A percentile compares a stretch with the other conserved stretches of the same genome.
These are phyloP conservation scores for Triangularia verruculosa DNA, from an alignment of 2,329 filamentous ascomycete species.

Conservation along the genomic window DNA sequence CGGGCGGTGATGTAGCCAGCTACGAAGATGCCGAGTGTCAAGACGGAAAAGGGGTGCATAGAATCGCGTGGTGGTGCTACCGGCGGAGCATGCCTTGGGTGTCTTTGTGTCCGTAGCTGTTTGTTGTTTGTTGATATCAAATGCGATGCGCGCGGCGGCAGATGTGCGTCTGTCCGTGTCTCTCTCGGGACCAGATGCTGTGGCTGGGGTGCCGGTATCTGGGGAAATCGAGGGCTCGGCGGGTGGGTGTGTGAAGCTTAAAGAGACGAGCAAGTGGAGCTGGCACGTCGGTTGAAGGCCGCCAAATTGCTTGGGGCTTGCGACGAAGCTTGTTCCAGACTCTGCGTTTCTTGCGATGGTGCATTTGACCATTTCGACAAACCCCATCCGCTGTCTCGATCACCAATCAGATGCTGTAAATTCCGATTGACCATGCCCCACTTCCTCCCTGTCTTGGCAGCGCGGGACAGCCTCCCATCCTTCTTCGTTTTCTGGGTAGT, in stretches of 20 bases:
- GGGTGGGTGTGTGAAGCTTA: background rate
- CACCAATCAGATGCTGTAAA: background rate
- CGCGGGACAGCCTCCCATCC: background rate
- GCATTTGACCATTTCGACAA: constrained; percentile 8
- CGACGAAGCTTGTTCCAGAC: constrained; percentile 8
- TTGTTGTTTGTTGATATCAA: background rate
- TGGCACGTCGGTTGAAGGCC: constrained; percentile 5
- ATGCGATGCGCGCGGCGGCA: background rate
- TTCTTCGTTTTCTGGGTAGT: too few species aligned
- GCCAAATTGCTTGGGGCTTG: constrained; percentile 5
- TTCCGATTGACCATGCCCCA: background rate
- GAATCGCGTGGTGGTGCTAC: constrained; percentile 42
- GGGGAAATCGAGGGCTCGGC: background rate
- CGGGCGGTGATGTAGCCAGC: constrained; percentile 98
- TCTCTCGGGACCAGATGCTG: background rate
- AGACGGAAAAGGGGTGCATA: constrained; percentile 97
- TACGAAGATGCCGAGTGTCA: constrained; percentile 97
- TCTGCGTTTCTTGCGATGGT: constrained; percentile 4
- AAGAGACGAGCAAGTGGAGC: constrained; percentile 3
- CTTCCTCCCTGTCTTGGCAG: background rate
- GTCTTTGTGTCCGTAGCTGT: background rate
- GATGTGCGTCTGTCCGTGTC: background rate
- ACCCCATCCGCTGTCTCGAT: background rate
- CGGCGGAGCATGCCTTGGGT: constrained; percentile 41
- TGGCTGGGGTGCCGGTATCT: background rate